Evolutionary conservation across 805 yeast species (phyloP), one percentile per base, ranked within the genome.

Genomic region (Lipomyces lipofer): DNA sequence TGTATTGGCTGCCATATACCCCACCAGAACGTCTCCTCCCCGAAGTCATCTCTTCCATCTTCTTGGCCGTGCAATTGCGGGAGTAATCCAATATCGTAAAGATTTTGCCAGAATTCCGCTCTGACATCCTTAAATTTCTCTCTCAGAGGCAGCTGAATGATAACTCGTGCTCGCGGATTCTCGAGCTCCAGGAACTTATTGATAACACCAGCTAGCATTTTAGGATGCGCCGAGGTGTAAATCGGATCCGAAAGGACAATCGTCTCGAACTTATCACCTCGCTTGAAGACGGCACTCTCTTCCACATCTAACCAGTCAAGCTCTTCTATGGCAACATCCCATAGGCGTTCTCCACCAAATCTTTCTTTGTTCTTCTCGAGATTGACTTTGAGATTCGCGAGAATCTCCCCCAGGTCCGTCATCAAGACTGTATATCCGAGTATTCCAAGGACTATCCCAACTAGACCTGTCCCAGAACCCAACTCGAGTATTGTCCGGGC

Each of bases 391-490:
- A 94, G 67, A 64, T 94, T 92, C 0, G 81, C 80, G 0, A 86
- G 76, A 40, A 92, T 91, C 47, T 84, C 94, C 0, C 83, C 82
- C 46, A 94, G 72, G 67, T 92, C 99, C 0, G 98, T 91, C 22
- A 89, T 67, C 10, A 70, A 64, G 0, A 84, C 72, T 0, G 69
- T 62, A 57, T 67, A 70, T 0, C 89, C 89, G 4, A 84, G 63
- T 7, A 75, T 53, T 0, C 79, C 80, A 52, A 87, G 76, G 0
- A 84, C 76, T 32, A 94, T 85, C 0, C 98, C 97, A 2, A 84
- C 85, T 13, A 92, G 74, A 0, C 99, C 99, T 0, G 99, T 94
- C 0, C 99, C 99, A 0, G 98, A 77, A 0, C 99, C 99, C n/a
- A 94, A 72, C 64, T 92, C 99, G 46, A 66, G 63, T 13, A 62